Evolutionary conservation across 441 rosid genomes (phyloP).

Genomic region (Eutrema salsugineum): DNA sequence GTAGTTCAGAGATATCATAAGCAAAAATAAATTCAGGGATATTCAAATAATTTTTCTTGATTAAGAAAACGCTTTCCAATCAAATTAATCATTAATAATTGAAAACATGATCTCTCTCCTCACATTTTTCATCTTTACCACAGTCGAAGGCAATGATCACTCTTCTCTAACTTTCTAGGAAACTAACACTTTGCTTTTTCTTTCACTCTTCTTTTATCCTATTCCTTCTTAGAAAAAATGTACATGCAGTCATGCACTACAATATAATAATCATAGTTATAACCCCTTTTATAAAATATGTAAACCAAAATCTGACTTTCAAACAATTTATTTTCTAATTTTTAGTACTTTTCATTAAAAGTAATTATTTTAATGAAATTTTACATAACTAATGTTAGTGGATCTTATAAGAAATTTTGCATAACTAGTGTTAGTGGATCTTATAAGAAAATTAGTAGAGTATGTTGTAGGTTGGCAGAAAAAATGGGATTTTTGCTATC

Average conservation of each 20-base stretch:
- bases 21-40: background rate
- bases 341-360: background rate
- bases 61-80: background rate
- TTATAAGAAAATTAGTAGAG: background rate
- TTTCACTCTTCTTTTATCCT: slow-evolving; percentile 10
- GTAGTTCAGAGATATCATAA: background rate
- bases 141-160: slow-evolving; percentile 34
- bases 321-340: background rate
- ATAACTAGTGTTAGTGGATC: background rate
- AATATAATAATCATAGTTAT: slow-evolving; percentile 3
- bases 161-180: slow-evolving; percentile 34
- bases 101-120: slow-evolving; percentile 28
- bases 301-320: background rate
- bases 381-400: background rate
- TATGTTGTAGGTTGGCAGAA: background rate
- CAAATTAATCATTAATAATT: slow-evolving; percentile 23
- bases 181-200: slow-evolving; percentile 33
- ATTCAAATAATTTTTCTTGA: background rate
- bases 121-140: slow-evolving; percentile 5
- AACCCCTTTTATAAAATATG: background rate
- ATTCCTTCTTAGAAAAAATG: slow-evolving; percentile 23
- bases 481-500: background rate
- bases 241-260: slow-evolving; percentile 20
- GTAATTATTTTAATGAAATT: background rate
- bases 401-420: background rate